phyloP scores from a whole-genome alignment of 2,329 filamentous ascomycete species.

The Annulohypoxylon truncatum region DNA sequence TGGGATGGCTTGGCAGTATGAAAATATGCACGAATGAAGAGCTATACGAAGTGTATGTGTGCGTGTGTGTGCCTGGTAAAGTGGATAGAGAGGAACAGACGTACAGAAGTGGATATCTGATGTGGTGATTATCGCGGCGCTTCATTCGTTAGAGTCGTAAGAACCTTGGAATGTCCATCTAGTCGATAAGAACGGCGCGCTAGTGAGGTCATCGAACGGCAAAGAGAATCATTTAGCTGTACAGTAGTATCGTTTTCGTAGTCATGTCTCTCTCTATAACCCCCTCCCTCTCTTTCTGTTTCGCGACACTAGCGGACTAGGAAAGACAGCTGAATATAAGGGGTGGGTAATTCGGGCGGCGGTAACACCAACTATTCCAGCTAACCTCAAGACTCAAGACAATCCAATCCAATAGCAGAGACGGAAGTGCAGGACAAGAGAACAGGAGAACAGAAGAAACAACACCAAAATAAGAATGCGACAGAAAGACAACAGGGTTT shows the following conservation, averaged over 20 bases:
- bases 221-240: constrained; percentile 9
- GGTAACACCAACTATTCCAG: background rate
- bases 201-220: constrained; percentile 40
- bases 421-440: background rate
- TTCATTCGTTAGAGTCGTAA: constrained; percentile 34
- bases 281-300: background rate
- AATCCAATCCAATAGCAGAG: background rate
- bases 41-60: constrained; percentile 42
- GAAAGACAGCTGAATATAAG: background rate
- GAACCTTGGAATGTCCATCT: constrained; percentile 22
- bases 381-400: background rate
- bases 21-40: constrained; percentile 40
- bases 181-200: constrained; percentile 27
- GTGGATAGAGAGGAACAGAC: constrained; percentile 39
- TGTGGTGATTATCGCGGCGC: constrained; percentile 33
- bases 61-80: constrained; percentile 46
- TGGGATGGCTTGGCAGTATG: constrained; percentile 38
- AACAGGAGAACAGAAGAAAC: background rate
- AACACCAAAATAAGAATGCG: background rate
- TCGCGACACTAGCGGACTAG: background rate
- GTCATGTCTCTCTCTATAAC: constrained; percentile 8
- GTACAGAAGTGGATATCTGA: constrained; percentile 38
- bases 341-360: background rate
- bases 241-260: constrained; percentile 7
- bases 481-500: constrained; percentile 8